Base-by-base conservation (phyloP, 1,284 basidiomycete species). In the Boletus mariae region DNA sequence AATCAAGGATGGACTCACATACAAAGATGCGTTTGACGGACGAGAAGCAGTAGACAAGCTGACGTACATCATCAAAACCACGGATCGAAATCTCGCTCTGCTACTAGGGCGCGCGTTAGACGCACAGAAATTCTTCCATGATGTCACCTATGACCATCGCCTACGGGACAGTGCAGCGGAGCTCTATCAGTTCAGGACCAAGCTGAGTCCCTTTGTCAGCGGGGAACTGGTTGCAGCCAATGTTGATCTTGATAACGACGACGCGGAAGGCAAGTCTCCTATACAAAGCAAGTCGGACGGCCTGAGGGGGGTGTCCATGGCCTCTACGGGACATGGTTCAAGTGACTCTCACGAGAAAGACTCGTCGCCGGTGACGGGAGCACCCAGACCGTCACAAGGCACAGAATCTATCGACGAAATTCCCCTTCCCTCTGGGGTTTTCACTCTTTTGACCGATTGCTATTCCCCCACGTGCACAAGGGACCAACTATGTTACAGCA, bases 81-180 rank as follows among this genome's bases (percentile, higher is more conserved):
- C 93, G 6, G 97, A 99, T 72, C 83, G 97, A 17, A 98, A 98
- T 70, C 81, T 99, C 23, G 97, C 97, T 4, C 74, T 99, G 44
- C 78, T 99, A 3, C 81, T 99, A 10, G 97, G 97, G 12, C 83
- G 97, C 46, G 94, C 96, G 5, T 78, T 99, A 52, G 97, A 99
- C 67, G 91, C 94, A 12, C 97, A 99, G 74, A 99, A 98, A 75
- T 98, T 96, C 75, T 99, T 99, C 71, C 97, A 99, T 70, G 97
- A 98, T 65, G 97, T 99, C 59, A 98, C 96, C 7, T 99, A 99
- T 69, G 95, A 98, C 66, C 97, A 99, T 71, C 86, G 96, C 12
- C 70, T 99, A 57, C 80, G 97, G 47, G 97, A 99, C 72, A 93
- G 86, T 61, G 77, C 86, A 2, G 80, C 83, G 57, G 97, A 99